Evolutionary conservation across 257 asterid genomes (phyloP), one percentile per base, ranked within the genome.

Genomic region (Verbascum thapsus): DNA sequence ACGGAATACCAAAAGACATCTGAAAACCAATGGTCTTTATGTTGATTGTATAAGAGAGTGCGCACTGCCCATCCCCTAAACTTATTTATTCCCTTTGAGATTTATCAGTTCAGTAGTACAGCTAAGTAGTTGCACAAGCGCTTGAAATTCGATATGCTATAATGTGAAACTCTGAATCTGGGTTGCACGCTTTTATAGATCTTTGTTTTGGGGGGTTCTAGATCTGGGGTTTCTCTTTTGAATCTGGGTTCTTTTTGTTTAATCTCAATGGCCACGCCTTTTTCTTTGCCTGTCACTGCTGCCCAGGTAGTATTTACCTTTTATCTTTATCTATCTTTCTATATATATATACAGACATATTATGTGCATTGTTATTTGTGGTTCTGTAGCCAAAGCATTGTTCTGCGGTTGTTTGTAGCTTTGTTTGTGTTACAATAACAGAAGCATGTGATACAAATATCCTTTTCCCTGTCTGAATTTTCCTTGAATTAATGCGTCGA

Each of bases 251-350:
- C 37, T 70, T 39, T 56, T 49, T 48, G n/a, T n/a, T n/a, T n/a
- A n/a, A n/a, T 47, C 64, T 26, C 32, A 26, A 26, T 26, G 32
- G 32, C 32, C 32, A 70, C 88, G 59, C 84, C 87, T 26, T 85
- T 74, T 74, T 88, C 87, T 61, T 70, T 87, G 66, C 90, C 97
- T 12, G 89, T 84, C 45, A 86, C 97, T 57, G 97, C 96, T 61
- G 88, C 95, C 58, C 97, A 87, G 92, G 97, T 88, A n/a, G n/a
- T 3, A 12, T 34, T 5, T 1, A 26, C 35, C 19, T 2, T 52
- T n/a, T n/a, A n/a, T n/a, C 26, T 11, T 18, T 37, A 63, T 54
- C 60, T 67, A 52, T 56, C 72, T 69, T n/a, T 41, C 51, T 59
- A 37, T 41, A 4, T 52, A 22, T 20, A 52, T 54, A 12, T n/a